Percentiles rank a stretch among this genome's conserved stretches.
Conservation (phyloP, 2,329 filamentous ascomycete species). For the Microcera coccophila region DNA sequence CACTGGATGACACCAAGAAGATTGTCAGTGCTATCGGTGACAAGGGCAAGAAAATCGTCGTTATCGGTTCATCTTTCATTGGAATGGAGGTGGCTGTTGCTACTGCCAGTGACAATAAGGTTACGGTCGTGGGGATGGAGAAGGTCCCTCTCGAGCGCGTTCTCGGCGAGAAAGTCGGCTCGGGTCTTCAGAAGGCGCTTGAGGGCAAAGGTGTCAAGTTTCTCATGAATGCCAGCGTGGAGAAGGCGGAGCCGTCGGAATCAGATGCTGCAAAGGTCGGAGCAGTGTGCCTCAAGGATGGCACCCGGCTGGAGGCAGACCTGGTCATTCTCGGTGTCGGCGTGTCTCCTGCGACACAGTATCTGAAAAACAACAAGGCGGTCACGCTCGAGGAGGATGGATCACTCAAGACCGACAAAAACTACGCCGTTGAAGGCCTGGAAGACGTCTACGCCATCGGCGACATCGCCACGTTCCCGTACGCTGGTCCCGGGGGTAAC, state of each 20-base stretch:
- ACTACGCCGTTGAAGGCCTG: slow-evolving; percentile 70
- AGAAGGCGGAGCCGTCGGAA: slow-evolving; percentile 71
- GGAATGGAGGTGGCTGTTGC: slow-evolving; percentile 96
- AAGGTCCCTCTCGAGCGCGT: slow-evolving; percentile 78
- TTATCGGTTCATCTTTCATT: slow-evolving; percentile 93
- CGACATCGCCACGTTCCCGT: slow-evolving; percentile 93
- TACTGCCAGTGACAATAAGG: slow-evolving; percentile 71
- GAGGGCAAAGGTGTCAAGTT: slow-evolving; percentile 90
- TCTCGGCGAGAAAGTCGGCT: slow-evolving; percentile 76
- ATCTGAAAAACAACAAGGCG: slow-evolving; percentile 66
- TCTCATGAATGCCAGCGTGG: slow-evolving; percentile 73
- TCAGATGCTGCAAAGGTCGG: slow-evolving; percentile 70
- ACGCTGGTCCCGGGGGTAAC: slow-evolving; percentile 80
- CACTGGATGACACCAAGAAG: slow-evolving; percentile 68
- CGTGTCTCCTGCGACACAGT: slow-evolving; percentile 80
- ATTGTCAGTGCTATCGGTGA: slow-evolving; percentile 79
- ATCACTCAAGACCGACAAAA: slow-evolving; percentile 76
- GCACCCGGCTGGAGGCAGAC: slow-evolving; percentile 78
- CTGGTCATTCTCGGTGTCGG: slow-evolving; percentile 89
- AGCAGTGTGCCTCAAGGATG: slow-evolving; percentile 77
- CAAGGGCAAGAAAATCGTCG: slow-evolving; percentile 83
- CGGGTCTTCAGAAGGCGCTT: slow-evolving; percentile 71
- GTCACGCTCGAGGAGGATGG: slow-evolving; percentile 76
- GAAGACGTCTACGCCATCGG: slow-evolving; percentile 88
- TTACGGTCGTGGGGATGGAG: slow-evolving; percentile 87